Percentiles rank a stretch among this genome's conserved stretches.
Evolutionary conservation across 2,329 filamentous ascomycete species (phyloP).

Genomic region (Byssoonygena ceratinophila): DNA sequence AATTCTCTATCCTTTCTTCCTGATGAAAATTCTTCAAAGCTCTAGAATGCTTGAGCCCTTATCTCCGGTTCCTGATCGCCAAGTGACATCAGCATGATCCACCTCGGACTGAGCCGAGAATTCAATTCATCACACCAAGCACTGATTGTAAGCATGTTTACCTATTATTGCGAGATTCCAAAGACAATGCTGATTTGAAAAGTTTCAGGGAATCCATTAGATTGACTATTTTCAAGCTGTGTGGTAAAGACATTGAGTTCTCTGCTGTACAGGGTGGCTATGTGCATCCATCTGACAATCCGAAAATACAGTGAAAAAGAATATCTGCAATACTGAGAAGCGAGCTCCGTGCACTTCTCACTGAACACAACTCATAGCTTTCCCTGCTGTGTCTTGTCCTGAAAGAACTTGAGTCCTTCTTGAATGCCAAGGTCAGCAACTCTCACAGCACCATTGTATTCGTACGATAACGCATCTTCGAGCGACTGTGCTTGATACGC

Average conservation of each 20-base stretch:
- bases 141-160: no score
- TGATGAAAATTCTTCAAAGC: no score
- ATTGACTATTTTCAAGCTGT: no score
- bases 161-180: no score
- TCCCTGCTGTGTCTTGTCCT: neutral
- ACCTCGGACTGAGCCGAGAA: neutral
- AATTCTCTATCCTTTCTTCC: no score
- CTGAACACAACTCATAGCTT: slow-evolving; percentile 6
- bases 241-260: no score
- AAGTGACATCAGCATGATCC: neutral
- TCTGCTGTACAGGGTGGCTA: no score
- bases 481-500: slow-evolving; percentile 41
- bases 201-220: no score
- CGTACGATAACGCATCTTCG: slow-evolving; percentile 41
- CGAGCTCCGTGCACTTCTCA: neutral
- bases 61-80: neutral
- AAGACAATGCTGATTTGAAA: no score
- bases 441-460: slow-evolving; percentile 38
- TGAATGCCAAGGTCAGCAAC: slow-evolving; percentile 28
- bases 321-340: neutral
- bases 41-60: neutral
- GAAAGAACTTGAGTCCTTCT: slow-evolving; percentile 13
- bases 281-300: no score
- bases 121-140: no score
- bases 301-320: no score